These are phyloP conservation scores for Stephanodiscus minutulus DNA, from an alignment of 108 stramenopile species.

Conservation along the genomic window DNA sequence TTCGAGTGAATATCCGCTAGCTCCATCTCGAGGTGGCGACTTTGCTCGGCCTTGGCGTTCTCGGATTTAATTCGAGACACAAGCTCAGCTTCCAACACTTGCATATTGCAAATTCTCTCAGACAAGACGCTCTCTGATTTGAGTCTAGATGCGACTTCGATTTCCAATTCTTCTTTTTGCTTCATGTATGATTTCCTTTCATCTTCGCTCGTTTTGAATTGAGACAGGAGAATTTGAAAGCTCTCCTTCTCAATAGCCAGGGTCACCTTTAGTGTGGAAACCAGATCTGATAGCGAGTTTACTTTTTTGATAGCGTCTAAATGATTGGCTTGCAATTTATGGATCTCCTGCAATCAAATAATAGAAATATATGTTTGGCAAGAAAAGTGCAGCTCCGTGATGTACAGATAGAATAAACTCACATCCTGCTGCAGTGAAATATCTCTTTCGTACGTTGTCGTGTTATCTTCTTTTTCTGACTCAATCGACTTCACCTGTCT, in stretches of 20 bases:
- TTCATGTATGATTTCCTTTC: slow-evolving; percentile 18
- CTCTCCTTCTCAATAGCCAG: slow-evolving; percentile 35
- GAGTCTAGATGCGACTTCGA: slow-evolving; percentile 16
- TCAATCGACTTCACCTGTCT: slow-evolving; percentile 29
- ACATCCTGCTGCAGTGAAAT: slow-evolving; percentile 39
- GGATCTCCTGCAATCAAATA: slow-evolving; percentile 29
- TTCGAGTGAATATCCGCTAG: neutral
- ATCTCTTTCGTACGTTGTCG: slow-evolving; percentile 34
- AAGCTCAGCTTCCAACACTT: slow-evolving; percentile 13
- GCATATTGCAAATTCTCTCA: slow-evolving; percentile 19
- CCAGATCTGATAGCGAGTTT: slow-evolving; percentile 35
- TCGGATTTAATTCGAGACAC: slow-evolving; percentile 26
- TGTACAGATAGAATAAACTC: slow-evolving; percentile 1
- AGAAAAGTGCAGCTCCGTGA: neutral
- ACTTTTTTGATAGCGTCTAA: slow-evolving; percentile 21
- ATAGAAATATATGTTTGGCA: neutral
- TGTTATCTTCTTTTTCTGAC: slow-evolving; percentile 34
- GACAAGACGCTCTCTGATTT: slow-evolving; percentile 21
- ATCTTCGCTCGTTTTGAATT: slow-evolving; percentile 39
- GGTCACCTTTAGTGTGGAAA: slow-evolving; percentile 28
- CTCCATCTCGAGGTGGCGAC: slow-evolving; percentile 22
- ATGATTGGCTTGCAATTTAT: slow-evolving; percentile 22
- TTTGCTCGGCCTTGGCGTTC: slow-evolving; percentile 25
- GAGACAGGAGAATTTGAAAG: slow-evolving; percentile 23
- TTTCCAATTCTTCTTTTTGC: slow-evolving; percentile 23